A percentile compares a stretch with the other conserved stretches of the same genome.
Conservation (phyloP, 306 rosid species). For the Vigna reflexopilosa region DNA sequence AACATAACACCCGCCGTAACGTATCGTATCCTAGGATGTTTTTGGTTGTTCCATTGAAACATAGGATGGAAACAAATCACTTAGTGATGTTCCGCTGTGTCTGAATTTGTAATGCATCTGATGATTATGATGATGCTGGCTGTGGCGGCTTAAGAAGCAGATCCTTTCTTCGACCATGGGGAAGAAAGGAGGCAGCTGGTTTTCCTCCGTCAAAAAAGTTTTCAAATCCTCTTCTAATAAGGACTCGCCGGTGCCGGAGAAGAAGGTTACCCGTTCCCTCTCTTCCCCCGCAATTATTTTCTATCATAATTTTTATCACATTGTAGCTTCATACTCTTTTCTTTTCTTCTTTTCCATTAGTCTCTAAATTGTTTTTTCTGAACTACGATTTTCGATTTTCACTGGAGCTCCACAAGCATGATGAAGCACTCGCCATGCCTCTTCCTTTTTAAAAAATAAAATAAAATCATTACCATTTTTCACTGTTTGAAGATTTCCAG, state of each 20-base stretch:
- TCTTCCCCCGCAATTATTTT: background rate
- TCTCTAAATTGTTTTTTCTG: background rate
- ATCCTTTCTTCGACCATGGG: constrained; percentile 66
- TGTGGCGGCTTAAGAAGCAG: constrained; percentile 32
- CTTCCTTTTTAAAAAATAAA: background rate
- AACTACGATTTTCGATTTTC: constrained; percentile 21
- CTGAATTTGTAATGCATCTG: constrained; percentile 36
- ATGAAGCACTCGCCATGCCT: background rate
- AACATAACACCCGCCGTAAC: background rate
- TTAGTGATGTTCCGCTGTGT: constrained; percentile 28
- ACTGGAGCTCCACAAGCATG: background rate
- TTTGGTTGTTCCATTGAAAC: constrained; percentile 14
- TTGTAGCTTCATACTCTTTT: background rate
- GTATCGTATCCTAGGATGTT: background rate
- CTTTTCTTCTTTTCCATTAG: background rate
- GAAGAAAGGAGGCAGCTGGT: constrained; percentile 88
- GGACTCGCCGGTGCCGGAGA: constrained; percentile 60
- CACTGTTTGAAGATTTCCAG: background rate
- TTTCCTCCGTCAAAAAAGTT: constrained; percentile 87
- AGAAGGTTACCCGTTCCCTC: constrained; percentile 57
- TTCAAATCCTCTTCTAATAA: constrained; percentile 78
- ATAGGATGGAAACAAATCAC: background rate
- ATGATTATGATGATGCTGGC: background rate
- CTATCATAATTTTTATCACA: too few relatives aligned
- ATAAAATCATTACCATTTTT: background rate